Base-by-base conservation (phyloP, 2,329 filamentous ascomycete species). In the Microdochium paspali region DNA sequence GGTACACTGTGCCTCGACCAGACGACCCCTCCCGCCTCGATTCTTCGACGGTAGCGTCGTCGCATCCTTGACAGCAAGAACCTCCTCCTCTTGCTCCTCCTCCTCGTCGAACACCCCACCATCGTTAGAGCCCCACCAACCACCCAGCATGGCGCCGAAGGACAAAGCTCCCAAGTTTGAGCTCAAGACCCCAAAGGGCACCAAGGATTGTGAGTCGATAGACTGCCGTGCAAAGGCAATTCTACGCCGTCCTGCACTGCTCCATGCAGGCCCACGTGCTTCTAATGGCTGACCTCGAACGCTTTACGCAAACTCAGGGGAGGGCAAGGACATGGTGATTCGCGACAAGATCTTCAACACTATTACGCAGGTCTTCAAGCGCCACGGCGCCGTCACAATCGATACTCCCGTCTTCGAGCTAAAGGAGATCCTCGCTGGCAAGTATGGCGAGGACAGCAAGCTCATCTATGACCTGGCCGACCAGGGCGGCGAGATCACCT, bases 171-270 rank as follows among this genome's bases (percentile, higher is more conserved):
- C 63, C 49, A 74, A 74, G 53, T 83, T 85, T 67, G 80, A 82
- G 67, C 76, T 94, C 63, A 95, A 95, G 75, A 87, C 85, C 61
- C 87, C 89, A 52, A 95, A 95, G 76, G 89, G 90, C 56, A 95
- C 89, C 54, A 87, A 88, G 63, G 90, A 95, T 66, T 95, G 82
- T 82, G 49, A 60, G 60, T 59, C 15, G 15, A 18, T 18, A 4
- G 6, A 35, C n/a, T n/a, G n/a, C n/a, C n/a, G n/a, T n/a, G n/a
- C n/a, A n/a, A n/a, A n/a, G n/a, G n/a, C n/a, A n/a, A n/a, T n/a
- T n/a, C n/a, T n/a, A n/a, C n/a, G n/a, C n/a, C n/a, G n/a, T 35
- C 13, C 31, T 35, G 31, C 13, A 12, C 15, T 35, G 6, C 18
- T 35, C 4, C 31, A 12, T 44, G 45, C 31, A 32, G 20, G 44